Evolutionary conservation across 345 rosid genomes (phyloP), one percentile per base, ranked within the genome.

Genomic region (Citrus glauca): DNA sequence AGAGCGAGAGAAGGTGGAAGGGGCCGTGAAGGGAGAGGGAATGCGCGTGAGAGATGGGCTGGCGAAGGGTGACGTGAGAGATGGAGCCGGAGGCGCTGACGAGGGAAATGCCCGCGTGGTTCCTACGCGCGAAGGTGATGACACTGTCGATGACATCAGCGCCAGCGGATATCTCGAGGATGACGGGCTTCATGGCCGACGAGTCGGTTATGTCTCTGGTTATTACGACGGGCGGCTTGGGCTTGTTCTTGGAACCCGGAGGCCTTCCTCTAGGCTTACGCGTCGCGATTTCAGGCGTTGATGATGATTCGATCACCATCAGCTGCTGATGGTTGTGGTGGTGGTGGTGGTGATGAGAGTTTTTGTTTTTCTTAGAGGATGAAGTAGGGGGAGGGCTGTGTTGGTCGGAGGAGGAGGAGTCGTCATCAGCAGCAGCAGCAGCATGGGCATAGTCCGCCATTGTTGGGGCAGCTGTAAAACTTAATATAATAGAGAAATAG

Each of bases 211-310:
- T 30, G 70, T 87, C 84, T 27, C 75, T 59, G 42, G 84, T 79
- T 35, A 89, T 62, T 30, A 86, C 71, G 35, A 85, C n/a, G 27
- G 94, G 90, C 0, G 88, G 85, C 55, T 89, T 89, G 9, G 92
- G 88, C 70, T 84, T 90, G 87, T 90, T 90, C 78, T 88, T 88
- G 22, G 92, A 88, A 3, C 92, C 92, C 0, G 85, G 90, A 0
- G 93, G 93, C 11, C 93, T 80, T 2, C 93, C 93, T 30, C 88
- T 77, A 0, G 88, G 89, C 81, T 82, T 90, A 32, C 70, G 73
- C 9, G 50, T 5, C 59, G 73, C 1, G 35, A 10, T 70, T 1
- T 71, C 59, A 30, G 71, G 37, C 13, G 56, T 50, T 50, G 65
- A 59, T 17, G 66, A n/a, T 66, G 77, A 38, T 38, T 73, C 78